These are phyloP conservation scores for Tetrahymena thermophila DNA, from an alignment of 73 alveolate species.

Conservation along the genomic window DNA sequence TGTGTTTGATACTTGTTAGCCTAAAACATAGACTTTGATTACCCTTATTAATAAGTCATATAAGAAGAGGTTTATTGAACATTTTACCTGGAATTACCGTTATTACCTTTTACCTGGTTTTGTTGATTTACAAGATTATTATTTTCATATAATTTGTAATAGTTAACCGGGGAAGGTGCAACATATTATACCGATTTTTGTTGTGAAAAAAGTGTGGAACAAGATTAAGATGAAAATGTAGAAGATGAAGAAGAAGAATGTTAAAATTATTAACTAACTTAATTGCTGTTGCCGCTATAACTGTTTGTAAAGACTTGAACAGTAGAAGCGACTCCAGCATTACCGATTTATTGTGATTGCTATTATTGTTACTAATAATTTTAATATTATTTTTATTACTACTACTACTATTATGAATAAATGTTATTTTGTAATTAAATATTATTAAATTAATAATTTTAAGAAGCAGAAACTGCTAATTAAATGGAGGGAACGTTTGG, in stretches of 20 bases:
- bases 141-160: neutral
- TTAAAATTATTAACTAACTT: neutral
- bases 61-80: neutral
- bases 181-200: neutral
- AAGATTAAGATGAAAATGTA: neutral
- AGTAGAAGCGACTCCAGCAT: neutral
- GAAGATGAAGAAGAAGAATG: neutral
- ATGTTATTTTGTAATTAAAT: neutral
- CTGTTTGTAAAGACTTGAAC: neutral
- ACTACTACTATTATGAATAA: neutral
- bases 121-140: neutral
- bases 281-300: neutral
- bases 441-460: neutral
- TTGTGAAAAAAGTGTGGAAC: neutral
- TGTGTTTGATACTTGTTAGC: neutral
- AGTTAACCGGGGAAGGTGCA: conserved; percentile 1
- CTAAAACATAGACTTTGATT: neutral
- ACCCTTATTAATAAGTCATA: neutral
- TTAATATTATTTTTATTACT: neutral
- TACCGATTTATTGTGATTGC: neutral
- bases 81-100: neutral
- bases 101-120: conserved; percentile 1
- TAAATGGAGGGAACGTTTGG: neutral
- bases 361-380: neutral
- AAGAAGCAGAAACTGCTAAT: neutral